Percentiles rank a stretch among this genome's conserved stretches.
Conservation (phyloP, 208 protist species). For the Tritrichomonas musculus region DNA sequence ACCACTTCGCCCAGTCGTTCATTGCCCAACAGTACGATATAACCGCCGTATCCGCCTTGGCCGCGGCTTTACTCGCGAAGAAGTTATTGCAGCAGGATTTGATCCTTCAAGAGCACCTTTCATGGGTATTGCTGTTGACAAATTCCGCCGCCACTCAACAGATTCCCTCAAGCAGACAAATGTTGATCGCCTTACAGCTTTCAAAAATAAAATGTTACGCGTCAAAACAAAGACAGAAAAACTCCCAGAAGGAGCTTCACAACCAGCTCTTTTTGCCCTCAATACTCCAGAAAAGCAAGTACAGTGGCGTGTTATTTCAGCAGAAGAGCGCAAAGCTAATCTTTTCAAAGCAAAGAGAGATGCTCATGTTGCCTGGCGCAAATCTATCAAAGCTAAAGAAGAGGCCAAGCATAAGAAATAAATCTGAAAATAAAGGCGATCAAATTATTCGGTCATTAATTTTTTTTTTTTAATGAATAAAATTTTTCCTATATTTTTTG, state of each 20-base stretch:
- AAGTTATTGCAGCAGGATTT: conserved; percentile 49
- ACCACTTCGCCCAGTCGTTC: conserved; percentile 57
- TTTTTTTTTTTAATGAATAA: too few relatives aligned
- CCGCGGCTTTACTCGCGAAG: conserved; percentile 60
- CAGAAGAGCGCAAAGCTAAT: neutral
- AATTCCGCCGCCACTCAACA: neutral
- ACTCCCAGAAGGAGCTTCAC: neutral
- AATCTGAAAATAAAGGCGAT: too few relatives aligned
- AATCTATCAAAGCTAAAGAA: neutral
- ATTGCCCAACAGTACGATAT: too few relatives aligned
- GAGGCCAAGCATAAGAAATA: conserved; percentile 23
- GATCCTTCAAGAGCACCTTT: neutral
- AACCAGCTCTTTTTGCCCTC: neutral
- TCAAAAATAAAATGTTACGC: neutral
- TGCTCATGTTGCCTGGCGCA: neutral
- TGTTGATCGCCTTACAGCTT: neutral
- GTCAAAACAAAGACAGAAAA: neutral
- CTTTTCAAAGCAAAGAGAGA: neutral
- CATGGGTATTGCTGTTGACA: conserved; percentile 26
- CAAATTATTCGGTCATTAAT: too few relatives aligned
- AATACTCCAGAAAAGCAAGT: too few relatives aligned
- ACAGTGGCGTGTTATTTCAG: too few relatives aligned
- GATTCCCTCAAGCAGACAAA: neutral
- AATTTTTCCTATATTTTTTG: too few relatives aligned
- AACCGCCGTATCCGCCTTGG: conserved; percentile 56